Evolutionary conservation across 371 early-diverging fungal species (phyloP).

Genomic region (Entomophthora muscae): DNA sequence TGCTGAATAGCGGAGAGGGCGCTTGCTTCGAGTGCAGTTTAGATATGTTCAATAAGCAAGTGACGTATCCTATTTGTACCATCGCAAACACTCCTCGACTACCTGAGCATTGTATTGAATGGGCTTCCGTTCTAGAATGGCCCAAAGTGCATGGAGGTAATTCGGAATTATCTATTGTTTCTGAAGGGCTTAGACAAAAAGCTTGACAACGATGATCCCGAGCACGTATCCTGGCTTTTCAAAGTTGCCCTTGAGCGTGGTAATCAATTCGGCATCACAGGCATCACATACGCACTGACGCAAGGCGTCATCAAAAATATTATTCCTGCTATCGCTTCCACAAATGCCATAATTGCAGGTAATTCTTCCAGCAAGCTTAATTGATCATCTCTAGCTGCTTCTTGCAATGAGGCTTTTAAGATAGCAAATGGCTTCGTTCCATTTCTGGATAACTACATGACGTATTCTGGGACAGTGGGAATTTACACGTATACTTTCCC

Average conservation of each 20-base stretch:
- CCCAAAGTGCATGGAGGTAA: conserved; percentile 30
- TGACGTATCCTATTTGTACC: conserved; percentile 46
- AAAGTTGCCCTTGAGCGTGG: conserved; percentile 58
- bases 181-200: conserved; percentile 38
- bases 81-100: conserved; percentile 70
- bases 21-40: conserved; percentile 76
- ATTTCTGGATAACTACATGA: conserved; percentile 81
- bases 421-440: conserved; percentile 57
- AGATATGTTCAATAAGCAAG: conserved; percentile 45
- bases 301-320: conserved; percentile 86
- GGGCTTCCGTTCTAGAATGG: conserved; percentile 81
- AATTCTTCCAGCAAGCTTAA: conserved; percentile 2
- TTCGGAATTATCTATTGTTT: background rate
- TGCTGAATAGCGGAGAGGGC: conserved; percentile 42
- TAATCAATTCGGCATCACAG: conserved; percentile 58
- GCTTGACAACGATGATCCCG: conserved; percentile 82
- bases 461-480: conserved; percentile 82
- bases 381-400: conserved; percentile 54
- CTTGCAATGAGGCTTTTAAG: conserved; percentile 89
- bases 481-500: conserved; percentile 83
- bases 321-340: conserved; percentile 56
- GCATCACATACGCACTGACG: conserved; percentile 81
- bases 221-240: conserved; percentile 77
- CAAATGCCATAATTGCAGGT: conserved; percentile 51
- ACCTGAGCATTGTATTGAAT: conserved; percentile 79